A percentile compares a stretch with the other conserved stretches of the same genome.
These are phyloP conservation scores for Alternaria hordeiaustralica DNA, from an alignment of 2,329 filamentous ascomycete genomes.

Conservation along the genomic window DNA sequence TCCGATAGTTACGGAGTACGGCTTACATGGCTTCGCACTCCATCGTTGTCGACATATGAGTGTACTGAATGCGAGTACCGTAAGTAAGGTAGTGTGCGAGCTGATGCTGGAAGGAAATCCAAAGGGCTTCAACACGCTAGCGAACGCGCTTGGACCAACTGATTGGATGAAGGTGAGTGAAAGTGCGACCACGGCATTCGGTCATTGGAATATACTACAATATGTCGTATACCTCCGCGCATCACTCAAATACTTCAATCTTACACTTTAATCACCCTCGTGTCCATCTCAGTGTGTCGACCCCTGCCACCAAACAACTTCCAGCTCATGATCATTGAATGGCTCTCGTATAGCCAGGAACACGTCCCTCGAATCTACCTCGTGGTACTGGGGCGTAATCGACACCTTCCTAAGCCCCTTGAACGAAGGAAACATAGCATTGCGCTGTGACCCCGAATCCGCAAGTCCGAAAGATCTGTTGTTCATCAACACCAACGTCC, in stretches of 20 bases:
- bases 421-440: neutral
- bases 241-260: neutral
- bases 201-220: neutral
- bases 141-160: neutral
- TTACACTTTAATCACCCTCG: neutral
- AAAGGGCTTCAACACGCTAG: neutral
- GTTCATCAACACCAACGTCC: neutral
- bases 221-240: neutral
- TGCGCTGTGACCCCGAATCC: neutral
- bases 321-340: neutral
- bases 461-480: neutral
- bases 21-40: neutral
- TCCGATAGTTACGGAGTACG: neutral
- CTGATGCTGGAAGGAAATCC: too few relatives aligned
- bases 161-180: neutral
- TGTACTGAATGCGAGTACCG: fast-evolving
- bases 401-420: neutral
- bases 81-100: neutral
- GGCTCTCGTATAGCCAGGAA: neutral
- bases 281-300: neutral
- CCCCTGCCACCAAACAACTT: neutral
- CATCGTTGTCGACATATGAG: fast-evolving
- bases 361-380: neutral
- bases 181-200: neutral
- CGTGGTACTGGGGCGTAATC: neutral